These are phyloP conservation scores for Biscogniauxia marginata DNA, from an alignment of 2,329 filamentous ascomycete genomes.

Conservation along the genomic window DNA sequence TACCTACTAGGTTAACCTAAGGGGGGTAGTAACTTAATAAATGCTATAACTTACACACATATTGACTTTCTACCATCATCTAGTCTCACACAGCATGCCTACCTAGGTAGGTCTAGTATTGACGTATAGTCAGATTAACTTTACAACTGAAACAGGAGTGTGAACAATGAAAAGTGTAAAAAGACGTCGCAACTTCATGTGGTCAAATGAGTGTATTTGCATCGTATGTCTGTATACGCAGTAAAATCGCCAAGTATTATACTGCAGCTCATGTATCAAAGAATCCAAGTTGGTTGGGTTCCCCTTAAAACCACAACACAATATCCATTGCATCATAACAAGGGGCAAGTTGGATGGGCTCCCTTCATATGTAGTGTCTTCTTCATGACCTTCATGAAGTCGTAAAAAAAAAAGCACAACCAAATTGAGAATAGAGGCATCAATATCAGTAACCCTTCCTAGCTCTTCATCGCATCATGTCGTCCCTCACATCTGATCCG, in stretches of 20 bases:
- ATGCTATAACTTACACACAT: too few species aligned
- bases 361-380: background rate
- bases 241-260: background rate
- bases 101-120: too few species aligned
- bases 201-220: conserved; percentile 7
- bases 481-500: background rate
- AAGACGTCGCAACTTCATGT: too few species aligned
- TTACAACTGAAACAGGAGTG: too few species aligned
- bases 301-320: background rate
- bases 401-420: background rate
- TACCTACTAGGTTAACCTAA: too few species aligned
- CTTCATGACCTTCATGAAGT: background rate
- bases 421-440: background rate
- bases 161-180: too few species aligned
- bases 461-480: background rate
- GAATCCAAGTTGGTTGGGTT: conserved; percentile 15
- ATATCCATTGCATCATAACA: background rate
- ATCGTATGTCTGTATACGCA: background rate
- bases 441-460: background rate
- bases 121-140: too few species aligned
- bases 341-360: conserved; percentile 1
- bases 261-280: background rate
- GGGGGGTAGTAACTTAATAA: too few species aligned
- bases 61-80: too few species aligned
- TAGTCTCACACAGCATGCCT: too few species aligned